These are phyloP conservation scores for Sequoiadendron giganteum DNA, from an alignment of 75 land plant species.

Conservation along the genomic window DNA sequence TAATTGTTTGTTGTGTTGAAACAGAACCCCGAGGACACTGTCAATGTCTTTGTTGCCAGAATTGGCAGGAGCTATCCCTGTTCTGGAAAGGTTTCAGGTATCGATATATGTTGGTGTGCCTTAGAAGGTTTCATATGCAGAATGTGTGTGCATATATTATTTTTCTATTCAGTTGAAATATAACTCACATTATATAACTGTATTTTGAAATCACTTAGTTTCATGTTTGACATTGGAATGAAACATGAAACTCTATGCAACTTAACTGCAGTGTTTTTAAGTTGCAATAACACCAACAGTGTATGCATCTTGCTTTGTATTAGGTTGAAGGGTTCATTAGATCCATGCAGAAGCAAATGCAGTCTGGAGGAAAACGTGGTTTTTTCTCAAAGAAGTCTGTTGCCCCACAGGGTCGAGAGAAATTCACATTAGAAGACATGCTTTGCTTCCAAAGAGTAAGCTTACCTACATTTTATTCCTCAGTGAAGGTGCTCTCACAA, in stretches of 20 bases:
- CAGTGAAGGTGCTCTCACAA: neutral
- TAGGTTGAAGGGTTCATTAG: conserved; percentile 91
- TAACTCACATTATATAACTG: neutral
- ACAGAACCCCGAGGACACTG: conserved; percentile 65
- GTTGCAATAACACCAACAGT: neutral
- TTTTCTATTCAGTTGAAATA: neutral
- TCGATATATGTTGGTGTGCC: neutral
- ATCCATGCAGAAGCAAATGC: conserved; percentile 89
- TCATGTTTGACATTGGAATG: neutral
- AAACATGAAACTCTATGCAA: neutral
- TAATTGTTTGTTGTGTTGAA: neutral
- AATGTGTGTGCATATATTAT: neutral
- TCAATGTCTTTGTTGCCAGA: conserved; percentile 67
- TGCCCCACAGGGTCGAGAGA: conserved; percentile 79
- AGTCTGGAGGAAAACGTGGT: conserved; percentile 83
- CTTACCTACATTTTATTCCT: neutral
- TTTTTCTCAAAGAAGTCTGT: conserved; percentile 84
- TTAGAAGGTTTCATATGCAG: neutral
- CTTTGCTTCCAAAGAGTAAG: conserved; percentile 92
- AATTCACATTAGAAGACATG: conserved; percentile 94
- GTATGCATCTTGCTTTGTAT: neutral
- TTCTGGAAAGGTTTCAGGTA: conserved; percentile 93
- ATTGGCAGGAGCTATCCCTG: conserved; percentile 80
- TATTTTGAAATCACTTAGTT: neutral
- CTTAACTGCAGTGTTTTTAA: neutral